Base-by-base conservation (phyloP, 371 early-diverging fungal genomes). In the Dichotomocladium elegans region DNA sequence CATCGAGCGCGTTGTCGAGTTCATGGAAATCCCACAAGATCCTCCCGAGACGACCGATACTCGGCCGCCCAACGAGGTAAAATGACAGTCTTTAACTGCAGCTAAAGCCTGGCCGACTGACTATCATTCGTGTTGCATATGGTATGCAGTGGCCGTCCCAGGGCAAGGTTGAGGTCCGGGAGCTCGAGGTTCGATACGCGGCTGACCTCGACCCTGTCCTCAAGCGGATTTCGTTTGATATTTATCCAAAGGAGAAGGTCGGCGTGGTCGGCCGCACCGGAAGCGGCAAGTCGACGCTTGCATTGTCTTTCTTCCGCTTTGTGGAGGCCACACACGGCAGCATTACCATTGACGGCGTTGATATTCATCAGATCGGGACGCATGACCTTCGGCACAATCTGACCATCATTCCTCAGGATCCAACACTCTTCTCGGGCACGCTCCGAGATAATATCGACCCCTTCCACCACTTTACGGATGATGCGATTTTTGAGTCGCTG, bases 1-100 rank as follows among this genome's bases (percentile, higher is more conserved):
- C 5, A 87, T 96, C 6, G 95, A 96, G 64, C 83, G 95, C 28
- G 76, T 92, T 0, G 79, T 81, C 4, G 89, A 94, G 57, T 95
- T 91, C 57, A 72, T 81, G 54, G 64, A 64, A 25, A 82, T 91
- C 60, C 82, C 86, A 30, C 86, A 89, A 63, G n/a, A n/a, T n/a
- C n/a, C n/a, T n/a, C n/a, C n/a, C n/a, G 94, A 93, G 61, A 82
- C 92, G 9, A 67, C 78, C 28, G 63, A 71, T 3, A 33, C 61
- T 0, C 55, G 76, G 51, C 85, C 82, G n/a, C 83, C 84, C 47
- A 61, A n/a, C n/a, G n/a, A n/a, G n/a, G n/a, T n/a, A n/a, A n/a
- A n/a, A n/a, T n/a, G n/a, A n/a, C n/a, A n/a, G n/a, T n/a, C n/a
- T n/a, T n/a, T n/a, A n/a, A n/a, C n/a, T n/a, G n/a, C n/a, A n/a